A percentile compares a stretch with the other conserved stretches of the same genome.
Conservation (phyloP, 495 filamentous ascomycete genomes). For the Friedmanniomyces simplex region DNA sequence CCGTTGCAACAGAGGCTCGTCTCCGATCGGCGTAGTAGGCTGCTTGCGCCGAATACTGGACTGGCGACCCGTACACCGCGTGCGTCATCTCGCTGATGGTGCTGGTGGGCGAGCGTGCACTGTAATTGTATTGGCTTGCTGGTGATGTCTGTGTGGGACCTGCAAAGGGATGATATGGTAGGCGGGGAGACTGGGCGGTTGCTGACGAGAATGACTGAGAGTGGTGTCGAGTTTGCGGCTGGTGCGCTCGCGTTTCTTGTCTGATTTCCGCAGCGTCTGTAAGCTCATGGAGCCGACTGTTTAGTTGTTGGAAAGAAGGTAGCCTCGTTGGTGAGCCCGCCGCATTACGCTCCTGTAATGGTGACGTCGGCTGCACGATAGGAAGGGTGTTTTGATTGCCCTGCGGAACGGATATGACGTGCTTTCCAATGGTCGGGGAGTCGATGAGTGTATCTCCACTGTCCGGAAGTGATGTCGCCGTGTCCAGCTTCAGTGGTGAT, state of each 20-base stretch:
- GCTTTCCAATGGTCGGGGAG: constrained; percentile 4
- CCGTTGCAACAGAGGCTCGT: constrained; percentile 24
- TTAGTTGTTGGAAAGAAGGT: constrained; percentile 9
- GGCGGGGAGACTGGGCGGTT: constrained; percentile 21
- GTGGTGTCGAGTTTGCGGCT: constrained; percentile 7
- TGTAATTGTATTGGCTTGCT: constrained; percentile 16
- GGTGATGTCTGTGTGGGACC: constrained; percentile 16
- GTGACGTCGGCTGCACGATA: background rate
- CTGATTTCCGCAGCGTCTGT: constrained; percentile 22
- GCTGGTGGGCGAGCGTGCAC: constrained; percentile 25
- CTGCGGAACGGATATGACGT: background rate
- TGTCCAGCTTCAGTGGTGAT: background rate
- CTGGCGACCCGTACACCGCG: constrained; percentile 6
- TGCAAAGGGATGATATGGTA: constrained; percentile 3
- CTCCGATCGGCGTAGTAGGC: constrained; percentile 26
- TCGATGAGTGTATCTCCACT: background rate
- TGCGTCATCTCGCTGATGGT: constrained; percentile 19
- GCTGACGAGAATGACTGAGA: constrained; percentile 10
- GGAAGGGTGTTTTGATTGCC: background rate
- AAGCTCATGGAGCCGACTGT: constrained; percentile 22
- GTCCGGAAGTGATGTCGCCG: background rate
- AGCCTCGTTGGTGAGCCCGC: background rate
- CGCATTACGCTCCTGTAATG: background rate
- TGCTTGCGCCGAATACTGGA: constrained; percentile 4
- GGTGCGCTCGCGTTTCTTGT: background rate